Percentiles rank a stretch among this genome's conserved stretches.
phyloP scores from a whole-genome alignment of 202 grass and related monocot species.

The Schoenoplectus tabernaemontani region DNA sequence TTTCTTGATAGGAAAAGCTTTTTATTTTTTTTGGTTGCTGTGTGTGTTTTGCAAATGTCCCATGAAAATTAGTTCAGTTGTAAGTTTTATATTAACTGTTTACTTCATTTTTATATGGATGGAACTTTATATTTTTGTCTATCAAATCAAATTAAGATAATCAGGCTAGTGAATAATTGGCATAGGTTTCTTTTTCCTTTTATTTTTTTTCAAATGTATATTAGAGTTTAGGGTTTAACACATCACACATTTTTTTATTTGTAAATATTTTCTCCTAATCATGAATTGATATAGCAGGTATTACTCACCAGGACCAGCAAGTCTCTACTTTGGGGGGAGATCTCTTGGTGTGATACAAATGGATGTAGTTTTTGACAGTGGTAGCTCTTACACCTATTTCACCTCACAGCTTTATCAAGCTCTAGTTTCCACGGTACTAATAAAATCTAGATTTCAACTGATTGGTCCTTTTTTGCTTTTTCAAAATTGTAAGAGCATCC shows the following conservation, averaged over 20 bases:
- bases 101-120: background rate
- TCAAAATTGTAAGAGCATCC: background rate
- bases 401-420: slow-evolving; percentile 53
- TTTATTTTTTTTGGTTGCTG: background rate
- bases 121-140: background rate
- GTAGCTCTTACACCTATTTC: slow-evolving; percentile 90
- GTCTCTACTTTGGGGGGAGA: slow-evolving; percentile 43
- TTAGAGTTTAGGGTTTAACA: background rate
- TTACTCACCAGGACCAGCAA: slow-evolving; percentile 80
- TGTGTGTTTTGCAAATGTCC: too few relatives aligned
- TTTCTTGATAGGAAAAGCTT: background rate
- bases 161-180: background rate
- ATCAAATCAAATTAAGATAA: background rate
- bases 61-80: background rate
- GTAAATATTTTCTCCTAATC: slow-evolving; percentile 16
- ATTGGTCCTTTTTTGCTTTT: background rate
- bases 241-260: background rate
- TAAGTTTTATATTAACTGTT: background rate
- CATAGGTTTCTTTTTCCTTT: too few relatives aligned
- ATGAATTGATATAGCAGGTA: slow-evolving; percentile 38
- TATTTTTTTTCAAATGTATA: background rate
- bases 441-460: background rate
- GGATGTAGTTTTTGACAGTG: slow-evolving; percentile 82
- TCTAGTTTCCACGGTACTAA: slow-evolving; percentile 64
- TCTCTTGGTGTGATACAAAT: slow-evolving; percentile 48